These are phyloP conservation scores for Candida sanyiensis DNA, from an alignment of 805 yeast species.

Conservation along the genomic window DNA sequence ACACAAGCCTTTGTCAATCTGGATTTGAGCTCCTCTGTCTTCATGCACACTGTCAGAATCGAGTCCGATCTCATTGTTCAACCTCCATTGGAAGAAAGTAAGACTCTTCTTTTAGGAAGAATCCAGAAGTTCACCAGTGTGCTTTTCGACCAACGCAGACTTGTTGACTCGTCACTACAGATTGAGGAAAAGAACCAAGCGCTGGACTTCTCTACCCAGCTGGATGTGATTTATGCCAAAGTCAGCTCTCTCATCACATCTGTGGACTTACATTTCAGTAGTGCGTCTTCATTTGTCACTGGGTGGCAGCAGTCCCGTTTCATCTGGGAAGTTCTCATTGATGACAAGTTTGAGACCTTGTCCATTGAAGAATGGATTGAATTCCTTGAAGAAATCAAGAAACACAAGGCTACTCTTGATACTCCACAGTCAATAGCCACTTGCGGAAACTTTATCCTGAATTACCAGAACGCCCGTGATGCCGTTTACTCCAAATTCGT, in stretches of 20 bases:
- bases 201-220: conserved; percentile 11
- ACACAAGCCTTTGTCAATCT: conserved; percentile 24
- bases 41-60: conserved; percentile 32
- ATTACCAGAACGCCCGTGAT: conserved; percentile 48
- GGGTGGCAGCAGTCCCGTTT: conserved; percentile 54
- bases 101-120: conserved; percentile 24
- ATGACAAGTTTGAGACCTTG: conserved; percentile 32
- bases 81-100: conserved; percentile 38
- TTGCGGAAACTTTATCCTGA: conserved; percentile 41
- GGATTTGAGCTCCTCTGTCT: conserved; percentile 5
- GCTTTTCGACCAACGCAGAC: conserved; percentile 24
- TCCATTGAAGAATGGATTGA: conserved; percentile 44
- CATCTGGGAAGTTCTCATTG: conserved; percentile 51
- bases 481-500: conserved; percentile 51
- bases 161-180: conserved; percentile 24
- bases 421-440: conserved; percentile 34
- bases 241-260: conserved; percentile 21
- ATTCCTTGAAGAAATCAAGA: conserved; percentile 38
- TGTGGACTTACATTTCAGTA: conserved; percentile 30
- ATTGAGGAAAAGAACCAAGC: background rate
- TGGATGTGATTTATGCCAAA: conserved; percentile 9
- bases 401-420: conserved; percentile 44
- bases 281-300: conserved; percentile 33
- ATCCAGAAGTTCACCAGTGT: conserved; percentile 24
- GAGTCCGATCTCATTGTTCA: conserved; percentile 31